Percentiles rank a stretch among this genome's conserved stretches.
phyloP scores from a whole-genome alignment of 2,329 filamentous ascomycete species.

The Raffaelea albimanens region DNA sequence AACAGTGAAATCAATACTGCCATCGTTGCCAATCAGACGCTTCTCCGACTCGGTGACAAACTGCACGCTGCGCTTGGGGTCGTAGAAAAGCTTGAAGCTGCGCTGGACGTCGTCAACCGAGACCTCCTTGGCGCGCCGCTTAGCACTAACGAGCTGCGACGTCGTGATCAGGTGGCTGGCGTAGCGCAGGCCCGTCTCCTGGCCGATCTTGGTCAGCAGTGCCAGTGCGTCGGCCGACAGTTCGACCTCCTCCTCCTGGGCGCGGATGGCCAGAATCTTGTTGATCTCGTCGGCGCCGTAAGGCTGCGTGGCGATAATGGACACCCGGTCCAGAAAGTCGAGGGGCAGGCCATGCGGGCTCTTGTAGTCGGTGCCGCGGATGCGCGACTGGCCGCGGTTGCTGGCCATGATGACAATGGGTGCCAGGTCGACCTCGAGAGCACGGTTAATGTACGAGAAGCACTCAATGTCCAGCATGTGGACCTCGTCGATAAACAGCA shows the following conservation, averaged over 20 bases:
- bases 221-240: slow-evolving; percentile 82
- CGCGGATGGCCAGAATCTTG: slow-evolving; percentile 85
- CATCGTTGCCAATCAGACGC: slow-evolving; percentile 81
- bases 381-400: slow-evolving; percentile 85
- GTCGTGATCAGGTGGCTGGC: slow-evolving; percentile 98
- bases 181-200: slow-evolving; percentile 86
- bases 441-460: slow-evolving; percentile 97
- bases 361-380: slow-evolving; percentile 86
- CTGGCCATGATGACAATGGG: slow-evolving; percentile 99
- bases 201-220: slow-evolving; percentile 88
- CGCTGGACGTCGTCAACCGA: slow-evolving; percentile 82
- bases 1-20: slow-evolving; percentile 61
- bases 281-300: slow-evolving; percentile 80
- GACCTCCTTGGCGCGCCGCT: slow-evolving; percentile 77
- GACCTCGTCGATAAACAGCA: slow-evolving; percentile 97
- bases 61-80: slow-evolving; percentile 76
- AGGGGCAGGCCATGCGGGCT: slow-evolving; percentile 90
- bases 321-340: slow-evolving; percentile 90
- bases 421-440: slow-evolving; percentile 86
- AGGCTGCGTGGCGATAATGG: slow-evolving; percentile 87
- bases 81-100: slow-evolving; percentile 90
- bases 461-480: slow-evolving; percentile 99
- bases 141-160: slow-evolving; percentile 76
- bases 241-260: slow-evolving; percentile 93
- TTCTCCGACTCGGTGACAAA: slow-evolving; percentile 89